Percentiles rank a stretch among this genome's conserved stretches.
phyloP scores from a whole-genome alignment of 2,329 filamentous ascomycete genomes.

The Hypoxylon sp. region DNA sequence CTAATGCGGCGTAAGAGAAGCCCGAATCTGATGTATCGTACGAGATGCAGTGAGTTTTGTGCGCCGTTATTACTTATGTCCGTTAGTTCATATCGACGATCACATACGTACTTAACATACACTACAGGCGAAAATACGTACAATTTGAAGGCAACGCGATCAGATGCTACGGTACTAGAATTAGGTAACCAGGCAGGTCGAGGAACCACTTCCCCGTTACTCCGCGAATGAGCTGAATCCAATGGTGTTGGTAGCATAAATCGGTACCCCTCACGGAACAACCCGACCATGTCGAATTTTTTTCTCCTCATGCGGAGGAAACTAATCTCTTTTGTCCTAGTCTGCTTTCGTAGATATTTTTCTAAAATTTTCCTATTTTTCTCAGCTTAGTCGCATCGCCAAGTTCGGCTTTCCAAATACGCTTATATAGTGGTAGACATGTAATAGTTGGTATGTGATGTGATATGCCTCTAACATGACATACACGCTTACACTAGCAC shows the following conservation, averaged over 20 bases:
- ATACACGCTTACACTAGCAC: conserved; percentile 16
- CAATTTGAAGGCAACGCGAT: conserved; percentile 13
- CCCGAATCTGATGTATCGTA: conserved; percentile 29
- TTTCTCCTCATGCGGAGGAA: conserved; percentile 31
- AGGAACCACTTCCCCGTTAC: conserved; percentile 22
- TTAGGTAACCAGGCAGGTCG: conserved; percentile 39
- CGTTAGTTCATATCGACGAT: not conserved
- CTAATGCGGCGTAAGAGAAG: conserved; percentile 16
- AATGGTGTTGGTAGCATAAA: conserved; percentile 21
- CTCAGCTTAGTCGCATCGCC: conserved; percentile 19
- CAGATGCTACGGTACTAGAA: conserved; percentile 33
- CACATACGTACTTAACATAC: not conserved
- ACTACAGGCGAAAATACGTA: not conserved
- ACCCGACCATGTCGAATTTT: conserved; percentile 6
- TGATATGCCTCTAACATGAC: conserved; percentile 1
- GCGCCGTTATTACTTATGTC: conserved; percentile 1
- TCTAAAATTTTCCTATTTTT: not conserved
- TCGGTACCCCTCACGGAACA: conserved; percentile 33
- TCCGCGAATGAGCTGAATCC: conserved; percentile 7
- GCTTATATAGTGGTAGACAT: not conserved
- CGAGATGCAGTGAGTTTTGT: conserved; percentile 22
- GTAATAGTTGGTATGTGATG: conserved; percentile 9
- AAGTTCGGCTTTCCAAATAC: conserved; percentile 11
- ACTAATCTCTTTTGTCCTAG: conserved; percentile 19
- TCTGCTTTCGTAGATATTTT: conserved; percentile 1